Evolutionary conservation across 2,329 filamentous ascomycete species (phyloP), one percentile per base, ranked within the genome.

Genomic region (Phialocephala subalpina): DNA sequence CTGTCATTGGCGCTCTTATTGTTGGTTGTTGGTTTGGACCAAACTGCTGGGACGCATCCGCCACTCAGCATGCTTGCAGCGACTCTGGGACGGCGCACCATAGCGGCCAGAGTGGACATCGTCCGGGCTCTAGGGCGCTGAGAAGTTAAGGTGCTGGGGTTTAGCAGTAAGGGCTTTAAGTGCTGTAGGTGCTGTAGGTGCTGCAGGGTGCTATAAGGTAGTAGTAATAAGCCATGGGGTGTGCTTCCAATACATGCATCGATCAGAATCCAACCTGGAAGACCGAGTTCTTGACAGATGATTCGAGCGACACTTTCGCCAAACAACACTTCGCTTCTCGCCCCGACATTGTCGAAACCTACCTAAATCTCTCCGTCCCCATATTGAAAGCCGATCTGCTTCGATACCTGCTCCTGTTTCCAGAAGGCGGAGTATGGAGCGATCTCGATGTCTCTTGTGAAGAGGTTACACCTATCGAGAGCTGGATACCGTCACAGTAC

Each of bases 301-400:
- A 36, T 2, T 67, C 69, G 0, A 60, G 35, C 25, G 61, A 69
- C 35, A 67, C 63, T 2, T 81, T 76, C 38, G 77, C 81, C 1
- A 65, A 67, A 5, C 69, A 70, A 2, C 60, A 75, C 11, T 82
- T 78, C 62, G 60, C 74, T 1, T 68, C 65, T 6, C 75, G 77
- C 35, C 77, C 78, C 0, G 77, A 81, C 57, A 79, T 82, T 38
- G 73, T 81, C 36, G 71, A 78, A 1, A 72, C 70, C 12, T 80
- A 77, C 65, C 69, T 75, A 29, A 65, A 69, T 0, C 68, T 81
- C 16, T 66, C 70, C 2, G 71, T 80, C 11, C 76, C 78, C 0
- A 81, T 81, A 47, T 68, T 81, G n/a, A 76, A 77, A 64, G 80
- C 79, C 4, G 80, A 82, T 65, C 72, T 82, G 14, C 73, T 82